phyloP scores from a whole-genome alignment of 1,284 basidiomycete species.

The Cutaneotrichosporon arboriforme region DNA sequence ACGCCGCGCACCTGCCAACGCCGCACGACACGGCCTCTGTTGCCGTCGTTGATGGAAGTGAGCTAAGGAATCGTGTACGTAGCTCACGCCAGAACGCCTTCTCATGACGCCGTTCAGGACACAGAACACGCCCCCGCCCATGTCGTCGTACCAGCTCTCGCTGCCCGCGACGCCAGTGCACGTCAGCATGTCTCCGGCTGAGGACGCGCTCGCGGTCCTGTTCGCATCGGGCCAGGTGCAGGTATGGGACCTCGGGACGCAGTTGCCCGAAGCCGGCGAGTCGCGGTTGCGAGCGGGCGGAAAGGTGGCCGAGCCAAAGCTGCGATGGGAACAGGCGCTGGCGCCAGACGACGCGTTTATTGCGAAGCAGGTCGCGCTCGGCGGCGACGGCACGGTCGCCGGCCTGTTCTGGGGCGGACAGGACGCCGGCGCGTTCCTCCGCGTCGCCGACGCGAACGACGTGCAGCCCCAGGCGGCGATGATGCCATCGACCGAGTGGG shows the following conservation, averaged over 20 bases:
- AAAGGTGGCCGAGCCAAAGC: conserved; percentile 56
- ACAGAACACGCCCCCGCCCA: conserved; percentile 92
- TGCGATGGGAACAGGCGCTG: conserved; percentile 51
- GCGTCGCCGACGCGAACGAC: conserved; percentile 10
- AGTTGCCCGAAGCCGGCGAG: conserved; percentile 49
- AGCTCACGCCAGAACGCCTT: conserved; percentile 55
- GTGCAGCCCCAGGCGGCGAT: not conserved
- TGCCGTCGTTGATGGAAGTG: conserved; percentile 86
- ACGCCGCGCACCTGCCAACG: conserved; percentile 57
- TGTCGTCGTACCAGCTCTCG: conserved; percentile 69
- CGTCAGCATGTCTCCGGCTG: conserved; percentile 57
- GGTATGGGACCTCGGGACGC: conserved; percentile 64
- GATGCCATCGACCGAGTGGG: conserved; percentile 20
- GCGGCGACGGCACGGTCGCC: conserved; percentile 26
- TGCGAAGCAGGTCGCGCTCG: conserved; percentile 33
- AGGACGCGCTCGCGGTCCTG: conserved; percentile 62
- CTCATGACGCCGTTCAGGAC: conserved; percentile 87
- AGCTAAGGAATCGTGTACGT: conserved; percentile 29
- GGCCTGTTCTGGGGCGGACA: conserved; percentile 23
- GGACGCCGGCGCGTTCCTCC: conserved; percentile 4
- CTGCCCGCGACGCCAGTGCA: conserved; percentile 59
- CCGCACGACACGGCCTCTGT: conserved; percentile 78
- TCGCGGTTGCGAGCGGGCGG: conserved; percentile 54
- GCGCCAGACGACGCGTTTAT: conserved; percentile 28
- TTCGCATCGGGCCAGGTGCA: conserved; percentile 55